phyloP scores from a whole-genome alignment of 2,329 filamentous ascomycete species.

The Blastomyces silverae region DNA sequence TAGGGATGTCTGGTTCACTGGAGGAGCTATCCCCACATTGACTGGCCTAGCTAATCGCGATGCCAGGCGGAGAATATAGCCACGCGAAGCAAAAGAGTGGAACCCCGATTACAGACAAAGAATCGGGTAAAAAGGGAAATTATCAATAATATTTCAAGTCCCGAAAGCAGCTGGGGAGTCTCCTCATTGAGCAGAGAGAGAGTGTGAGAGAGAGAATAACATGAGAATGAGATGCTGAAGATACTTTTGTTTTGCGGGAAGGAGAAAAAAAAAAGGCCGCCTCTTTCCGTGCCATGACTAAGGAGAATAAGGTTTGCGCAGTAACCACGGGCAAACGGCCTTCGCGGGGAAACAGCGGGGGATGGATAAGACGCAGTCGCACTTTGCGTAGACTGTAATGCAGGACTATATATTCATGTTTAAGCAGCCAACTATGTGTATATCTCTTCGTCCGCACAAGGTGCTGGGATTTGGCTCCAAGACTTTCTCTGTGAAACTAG shows the following conservation, averaged over 20 bases:
- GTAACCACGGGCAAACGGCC: background rate
- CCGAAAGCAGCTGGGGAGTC: background rate
- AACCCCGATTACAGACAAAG: background rate
- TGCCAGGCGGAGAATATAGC: background rate
- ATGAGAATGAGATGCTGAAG: background rate
- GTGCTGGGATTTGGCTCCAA: background rate
- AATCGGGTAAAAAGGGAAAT: background rate
- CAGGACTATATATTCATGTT: too few relatives aligned
- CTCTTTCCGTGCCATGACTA: constrained; percentile 1
- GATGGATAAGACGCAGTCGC: too few relatives aligned
- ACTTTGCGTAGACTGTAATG: too few relatives aligned
- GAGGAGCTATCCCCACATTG: background rate
- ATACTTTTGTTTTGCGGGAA: background rate
- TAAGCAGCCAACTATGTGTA: too few relatives aligned
- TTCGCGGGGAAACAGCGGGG: background rate
- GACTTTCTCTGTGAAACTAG: background rate
- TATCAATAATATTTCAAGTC: background rate
- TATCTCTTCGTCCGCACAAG: too few relatives aligned
- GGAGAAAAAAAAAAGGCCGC: background rate
- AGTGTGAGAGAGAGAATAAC: background rate
- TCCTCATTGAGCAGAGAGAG: background rate
- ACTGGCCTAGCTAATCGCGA: too few relatives aligned
- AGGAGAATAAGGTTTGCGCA: constrained; percentile 6
- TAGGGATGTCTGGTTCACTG: background rate
- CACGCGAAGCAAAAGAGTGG: background rate